Percentiles rank a stretch among this genome's conserved stretches.
phyloP scores from a whole-genome alignment of 2,329 filamentous ascomycete genomes.

The Venturia asperata region DNA sequence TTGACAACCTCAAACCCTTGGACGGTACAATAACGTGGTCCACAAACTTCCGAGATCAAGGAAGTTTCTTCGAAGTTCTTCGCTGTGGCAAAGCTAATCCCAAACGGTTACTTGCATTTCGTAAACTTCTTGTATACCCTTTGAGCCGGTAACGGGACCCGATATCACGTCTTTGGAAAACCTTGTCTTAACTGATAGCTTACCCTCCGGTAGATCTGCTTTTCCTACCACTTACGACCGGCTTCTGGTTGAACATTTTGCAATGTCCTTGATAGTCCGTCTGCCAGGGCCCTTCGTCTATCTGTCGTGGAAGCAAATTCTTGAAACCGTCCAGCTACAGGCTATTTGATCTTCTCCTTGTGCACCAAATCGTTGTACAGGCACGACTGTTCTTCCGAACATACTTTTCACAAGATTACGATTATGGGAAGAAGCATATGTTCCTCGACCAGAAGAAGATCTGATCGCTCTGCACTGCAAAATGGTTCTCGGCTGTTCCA shows the following conservation, averaged over 20 bases:
- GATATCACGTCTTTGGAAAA: background rate
- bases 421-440: background rate
- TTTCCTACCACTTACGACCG: background rate
- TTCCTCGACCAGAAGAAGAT: background rate
- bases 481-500: background rate
- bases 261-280: background rate
- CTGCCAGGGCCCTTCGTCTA: background rate
- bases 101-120: background rate
- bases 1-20: background rate
- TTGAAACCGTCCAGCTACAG: background rate
- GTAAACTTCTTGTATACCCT: background rate
- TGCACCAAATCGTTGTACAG: background rate
- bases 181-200: slow-evolving; percentile 6
- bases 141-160: too few relatives aligned
- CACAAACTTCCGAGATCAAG: background rate
- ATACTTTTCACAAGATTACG: background rate
- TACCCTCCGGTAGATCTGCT: background rate
- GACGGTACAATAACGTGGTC: background rate
- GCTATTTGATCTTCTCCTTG: background rate
- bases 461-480: background rate
- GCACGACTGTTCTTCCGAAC: background rate
- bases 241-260: background rate
- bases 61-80: background rate
- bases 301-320: background rate
- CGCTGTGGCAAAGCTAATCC: background rate